Evolutionary conservation across 1,139 yeast species (phyloP).

Genomic region (Torulaspora globosa): DNA sequence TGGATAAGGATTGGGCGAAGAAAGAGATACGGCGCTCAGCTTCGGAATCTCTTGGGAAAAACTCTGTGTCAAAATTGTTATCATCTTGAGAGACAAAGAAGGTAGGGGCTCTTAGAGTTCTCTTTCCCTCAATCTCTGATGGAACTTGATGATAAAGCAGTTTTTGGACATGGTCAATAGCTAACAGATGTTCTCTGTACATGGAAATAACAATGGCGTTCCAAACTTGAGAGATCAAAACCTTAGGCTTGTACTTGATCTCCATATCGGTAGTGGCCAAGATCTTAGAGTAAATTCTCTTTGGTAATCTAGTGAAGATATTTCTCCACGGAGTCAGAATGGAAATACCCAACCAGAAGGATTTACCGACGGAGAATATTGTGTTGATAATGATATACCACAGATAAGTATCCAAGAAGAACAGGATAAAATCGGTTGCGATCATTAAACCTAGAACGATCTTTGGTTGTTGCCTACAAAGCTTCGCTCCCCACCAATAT

Average conservation of each 20-base stretch:
- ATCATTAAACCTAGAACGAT: conserved; percentile 89
- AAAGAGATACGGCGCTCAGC: conserved; percentile 99
- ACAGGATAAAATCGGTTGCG: conserved; percentile 84
- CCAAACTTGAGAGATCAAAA: conserved; percentile 96
- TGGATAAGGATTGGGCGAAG: conserved; percentile 97
- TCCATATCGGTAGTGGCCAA: conserved; percentile 99
- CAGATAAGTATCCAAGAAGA: conserved; percentile 97
- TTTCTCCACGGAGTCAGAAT: conserved; percentile 99
- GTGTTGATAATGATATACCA: conserved; percentile 97
- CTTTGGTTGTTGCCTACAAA: conserved; percentile 83
- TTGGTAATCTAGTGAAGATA: conserved; percentile 93
- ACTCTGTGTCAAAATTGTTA: conserved; percentile 88
- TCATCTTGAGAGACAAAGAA: conserved; percentile 98
- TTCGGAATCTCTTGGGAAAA: conserved; percentile 93
- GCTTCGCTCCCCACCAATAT: conserved; percentile 68
- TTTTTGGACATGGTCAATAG: conserved; percentile 97
- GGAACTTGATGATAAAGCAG: conserved; percentile 97
- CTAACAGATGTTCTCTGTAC: conserved; percentile 97
- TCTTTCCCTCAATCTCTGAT: conserved; percentile 93
- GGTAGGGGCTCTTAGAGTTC: conserved; percentile 97
- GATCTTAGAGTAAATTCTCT: conserved; percentile 95
- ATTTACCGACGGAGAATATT: conserved; percentile 92
- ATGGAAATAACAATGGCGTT: conserved; percentile 95
- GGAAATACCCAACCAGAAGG: conserved; percentile 96
- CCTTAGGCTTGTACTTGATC: conserved; percentile 97